Base-by-base conservation (phyloP, 2,329 filamentous ascomycete species). In the Penicillium sp. region DNA sequence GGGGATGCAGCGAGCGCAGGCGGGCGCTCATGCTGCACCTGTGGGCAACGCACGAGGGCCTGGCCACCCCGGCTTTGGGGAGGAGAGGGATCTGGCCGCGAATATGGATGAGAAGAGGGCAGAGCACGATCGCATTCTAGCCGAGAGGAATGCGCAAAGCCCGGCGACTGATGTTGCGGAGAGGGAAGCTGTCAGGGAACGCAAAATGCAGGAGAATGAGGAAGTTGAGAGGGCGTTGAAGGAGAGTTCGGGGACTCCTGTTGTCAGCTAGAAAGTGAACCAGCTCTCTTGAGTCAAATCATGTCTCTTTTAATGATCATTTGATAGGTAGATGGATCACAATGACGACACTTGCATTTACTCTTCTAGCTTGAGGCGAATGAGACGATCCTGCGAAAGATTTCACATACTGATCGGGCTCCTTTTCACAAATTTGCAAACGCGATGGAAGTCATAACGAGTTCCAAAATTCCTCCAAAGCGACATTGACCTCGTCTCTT, bases 1-100 rank as follows among this genome's bases (percentile, higher is more conserved):
- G 47, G 51, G 55, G 9, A 45, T 47, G 25, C 44, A 43, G 7
- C 56, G 63, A 5, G 56, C 57, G 1, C 64, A 68, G 52, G 62
- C 62, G 5, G 64, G 64, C n/a, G 64, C 62, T 4, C 66, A 69
- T 59, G 61, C 65, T 2, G 65, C 64, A 5, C 53, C 66, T 4
- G 65, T 67, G 39, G 66, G 66, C 2, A 66, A 56, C 35, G 55
- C 57, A 12, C 43, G 46, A 37, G 58, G 63, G 7, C 55, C 63
- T 9, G 65, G 65, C n/a, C 45, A 54, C 40, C 59, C 63, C 6
- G 61, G 61, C 3, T 64, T 62, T 28, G 66, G 63, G 26, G 65
- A 69, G 34, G 62, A 68, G 36, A 42, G 43, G 8, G 60, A 64
- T 50, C 53, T 63, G n/a, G 53, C 58, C 13, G 58, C 62, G 40